These are phyloP conservation scores for Trichocladium uniseriatum DNA, from an alignment of 495 filamentous ascomycete genomes.

Conservation along the genomic window DNA sequence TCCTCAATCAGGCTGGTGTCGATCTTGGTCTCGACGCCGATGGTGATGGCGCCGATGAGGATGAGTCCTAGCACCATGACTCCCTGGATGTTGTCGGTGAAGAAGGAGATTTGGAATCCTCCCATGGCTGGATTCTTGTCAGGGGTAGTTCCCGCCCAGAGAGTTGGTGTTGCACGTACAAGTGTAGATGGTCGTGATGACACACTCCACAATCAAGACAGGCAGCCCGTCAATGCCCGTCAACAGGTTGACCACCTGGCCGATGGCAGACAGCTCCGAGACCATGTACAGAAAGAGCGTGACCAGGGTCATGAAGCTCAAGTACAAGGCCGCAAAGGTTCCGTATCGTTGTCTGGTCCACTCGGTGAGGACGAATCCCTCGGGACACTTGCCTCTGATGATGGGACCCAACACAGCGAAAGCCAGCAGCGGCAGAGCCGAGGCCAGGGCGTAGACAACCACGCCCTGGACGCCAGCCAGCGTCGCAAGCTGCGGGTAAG, in stretches of 20 bases:
- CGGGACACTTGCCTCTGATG: constrained; percentile 61
- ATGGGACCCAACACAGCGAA: constrained; percentile 64
- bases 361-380: constrained; percentile 71
- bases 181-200: constrained; percentile 67
- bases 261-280: constrained; percentile 62
- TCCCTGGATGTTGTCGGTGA: constrained; percentile 71
- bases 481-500: constrained; percentile 72
- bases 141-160: constrained; percentile 10
- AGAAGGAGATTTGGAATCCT: constrained; percentile 67
- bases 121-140: constrained; percentile 47
- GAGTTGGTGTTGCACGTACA: too few relatives aligned
- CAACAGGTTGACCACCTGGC: constrained; percentile 61
- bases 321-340: constrained; percentile 50
- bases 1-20: constrained; percentile 53
- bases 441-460: constrained; percentile 60
- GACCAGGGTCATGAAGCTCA: constrained; percentile 63
- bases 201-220: constrained; percentile 60
- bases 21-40: constrained; percentile 61
- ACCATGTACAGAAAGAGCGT: constrained; percentile 79
- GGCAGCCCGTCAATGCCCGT: constrained; percentile 66
- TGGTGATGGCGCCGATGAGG: constrained; percentile 58
- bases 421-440: constrained; percentile 54
- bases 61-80: constrained; percentile 61
- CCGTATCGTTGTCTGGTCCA: constrained; percentile 71
- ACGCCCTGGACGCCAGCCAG: constrained; percentile 66